Conservation (phyloP, 139 green algal genomes). For the Coelastrella sp. region DNA sequence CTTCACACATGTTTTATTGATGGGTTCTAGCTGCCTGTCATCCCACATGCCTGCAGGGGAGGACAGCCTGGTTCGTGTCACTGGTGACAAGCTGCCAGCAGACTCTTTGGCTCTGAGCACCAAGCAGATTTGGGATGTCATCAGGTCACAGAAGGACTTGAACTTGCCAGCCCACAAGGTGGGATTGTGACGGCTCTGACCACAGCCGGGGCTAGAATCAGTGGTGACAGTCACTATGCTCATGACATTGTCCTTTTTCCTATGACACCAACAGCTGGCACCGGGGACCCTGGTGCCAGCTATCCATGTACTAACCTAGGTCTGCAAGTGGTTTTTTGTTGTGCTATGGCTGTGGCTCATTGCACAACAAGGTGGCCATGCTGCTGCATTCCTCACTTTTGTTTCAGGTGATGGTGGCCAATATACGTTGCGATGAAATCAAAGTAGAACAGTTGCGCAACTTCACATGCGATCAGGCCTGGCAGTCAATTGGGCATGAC, state of each 20-base stretch:
- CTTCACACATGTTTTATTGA: too few species aligned
- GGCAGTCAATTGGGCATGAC: conserved; percentile 62
- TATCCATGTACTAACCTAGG: background rate
- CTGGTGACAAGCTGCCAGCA: conserved; percentile 68
- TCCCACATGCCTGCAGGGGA: conserved; percentile 62
- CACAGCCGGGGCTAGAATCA: background rate
- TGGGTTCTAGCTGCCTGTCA: too few species aligned
- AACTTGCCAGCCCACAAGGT: conserved; percentile 98
- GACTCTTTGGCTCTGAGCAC: conserved; percentile 84
- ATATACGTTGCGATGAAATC: conserved; percentile 95
- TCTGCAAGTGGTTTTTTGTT: background rate
- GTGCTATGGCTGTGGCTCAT: background rate
- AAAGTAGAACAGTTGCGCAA: conserved; percentile 71
- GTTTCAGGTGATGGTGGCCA: conserved; percentile 95
- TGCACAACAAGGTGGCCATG: too few species aligned
- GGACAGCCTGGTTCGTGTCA: conserved; percentile 64
- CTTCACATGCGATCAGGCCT: conserved; percentile 73
- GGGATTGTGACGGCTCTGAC: background rate
- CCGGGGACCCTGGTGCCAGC: too few species aligned
- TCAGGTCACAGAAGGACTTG: conserved; percentile 95
- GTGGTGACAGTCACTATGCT: too few species aligned
- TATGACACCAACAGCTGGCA: too few species aligned
- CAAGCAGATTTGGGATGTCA: conserved; percentile 90
- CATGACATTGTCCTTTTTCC: too few species aligned
- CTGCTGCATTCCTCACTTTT: background rate